phyloP scores from a whole-genome alignment of 2,329 filamentous ascomycete species.

The Elsinoe fawcettii region DNA sequence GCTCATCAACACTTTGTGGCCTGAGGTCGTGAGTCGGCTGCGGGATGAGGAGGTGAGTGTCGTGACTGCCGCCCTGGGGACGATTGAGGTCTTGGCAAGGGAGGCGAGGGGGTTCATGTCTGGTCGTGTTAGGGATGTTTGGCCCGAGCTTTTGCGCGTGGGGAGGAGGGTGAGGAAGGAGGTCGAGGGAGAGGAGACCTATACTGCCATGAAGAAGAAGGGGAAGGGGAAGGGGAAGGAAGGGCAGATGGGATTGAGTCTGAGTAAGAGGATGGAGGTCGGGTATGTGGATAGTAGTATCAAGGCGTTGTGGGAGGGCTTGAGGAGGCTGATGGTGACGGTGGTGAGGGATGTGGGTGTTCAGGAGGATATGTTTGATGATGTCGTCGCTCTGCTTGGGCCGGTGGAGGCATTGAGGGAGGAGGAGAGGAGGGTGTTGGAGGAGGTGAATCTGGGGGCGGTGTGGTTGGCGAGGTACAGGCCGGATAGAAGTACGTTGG shows the following conservation, averaged over 20 bases:
- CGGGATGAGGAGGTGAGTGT: conserved; percentile 63
- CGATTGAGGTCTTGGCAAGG: conserved; percentile 60
- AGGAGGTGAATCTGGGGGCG: conserved; percentile 61
- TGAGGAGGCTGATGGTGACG: conserved; percentile 51
- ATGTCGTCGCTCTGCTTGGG: conserved; percentile 56
- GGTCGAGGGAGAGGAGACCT: background rate
- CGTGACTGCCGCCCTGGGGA: conserved; percentile 59
- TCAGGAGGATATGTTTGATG: conserved; percentile 63
- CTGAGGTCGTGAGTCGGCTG: conserved; percentile 62
- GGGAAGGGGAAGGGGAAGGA: background rate
- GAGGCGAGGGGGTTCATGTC: conserved; percentile 74
- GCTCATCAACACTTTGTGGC: conserved; percentile 85
- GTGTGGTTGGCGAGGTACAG: conserved; percentile 54
- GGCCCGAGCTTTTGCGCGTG: conserved; percentile 33
- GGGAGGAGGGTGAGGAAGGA: background rate
- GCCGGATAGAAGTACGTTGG: background rate
- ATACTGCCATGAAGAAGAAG: too few relatives aligned
- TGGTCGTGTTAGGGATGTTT: conserved; percentile 66
- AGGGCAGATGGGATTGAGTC: background rate
- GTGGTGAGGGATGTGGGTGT: conserved; percentile 57
- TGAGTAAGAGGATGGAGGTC: conserved; percentile 1
- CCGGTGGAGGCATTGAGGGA: conserved; percentile 31
- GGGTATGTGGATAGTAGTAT: conserved; percentile 40
- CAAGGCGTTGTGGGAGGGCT: conserved; percentile 56
- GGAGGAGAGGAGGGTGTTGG: conserved; percentile 51